These are phyloP conservation scores for Cutaneotrichosporon dermatis DNA, from an alignment of 1,284 basidiomycete genomes.

Conservation along the genomic window DNA sequence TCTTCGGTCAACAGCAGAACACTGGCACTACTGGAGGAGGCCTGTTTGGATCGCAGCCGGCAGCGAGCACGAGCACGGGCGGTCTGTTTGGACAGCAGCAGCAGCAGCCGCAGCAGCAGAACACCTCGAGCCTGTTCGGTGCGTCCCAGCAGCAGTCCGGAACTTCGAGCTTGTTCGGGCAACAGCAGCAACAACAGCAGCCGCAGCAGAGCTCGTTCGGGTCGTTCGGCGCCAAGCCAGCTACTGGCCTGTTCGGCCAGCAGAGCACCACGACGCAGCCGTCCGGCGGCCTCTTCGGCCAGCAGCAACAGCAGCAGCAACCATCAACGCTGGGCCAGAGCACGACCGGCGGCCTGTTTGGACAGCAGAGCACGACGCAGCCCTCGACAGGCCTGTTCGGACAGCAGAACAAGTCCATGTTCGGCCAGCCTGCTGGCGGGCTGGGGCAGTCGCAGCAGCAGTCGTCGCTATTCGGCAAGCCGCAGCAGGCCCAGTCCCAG, in stretches of 20 bases:
- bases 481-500: neutral
- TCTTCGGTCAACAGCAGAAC: constrained; percentile 2
- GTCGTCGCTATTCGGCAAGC: too few relatives aligned
- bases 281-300: constrained; percentile 5
- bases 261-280: neutral
- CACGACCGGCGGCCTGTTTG: constrained; percentile 12
- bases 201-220: neutral
- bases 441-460: constrained; percentile 7
- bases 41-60: constrained; percentile 15
- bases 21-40: constrained; percentile 4
- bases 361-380: constrained; percentile 9
- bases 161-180: neutral
- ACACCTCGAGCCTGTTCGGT: neutral
- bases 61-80: too few relatives aligned
- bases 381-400: constrained; percentile 6
- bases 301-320: constrained; percentile 8
- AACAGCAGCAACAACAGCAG: constrained; percentile 6
- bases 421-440: neutral
- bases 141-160: too few relatives aligned
- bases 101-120: neutral
- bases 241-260: constrained; percentile 13
- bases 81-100: constrained; percentile 1
- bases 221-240: constrained; percentile 1
- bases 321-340: neutral
- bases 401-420: neutral